A percentile compares a stretch with the other conserved stretches of the same genome.
These are phyloP conservation scores for Schwanniomyces vanrijiae DNA, from an alignment of 805 yeast genomes.

Conservation along the genomic window DNA sequence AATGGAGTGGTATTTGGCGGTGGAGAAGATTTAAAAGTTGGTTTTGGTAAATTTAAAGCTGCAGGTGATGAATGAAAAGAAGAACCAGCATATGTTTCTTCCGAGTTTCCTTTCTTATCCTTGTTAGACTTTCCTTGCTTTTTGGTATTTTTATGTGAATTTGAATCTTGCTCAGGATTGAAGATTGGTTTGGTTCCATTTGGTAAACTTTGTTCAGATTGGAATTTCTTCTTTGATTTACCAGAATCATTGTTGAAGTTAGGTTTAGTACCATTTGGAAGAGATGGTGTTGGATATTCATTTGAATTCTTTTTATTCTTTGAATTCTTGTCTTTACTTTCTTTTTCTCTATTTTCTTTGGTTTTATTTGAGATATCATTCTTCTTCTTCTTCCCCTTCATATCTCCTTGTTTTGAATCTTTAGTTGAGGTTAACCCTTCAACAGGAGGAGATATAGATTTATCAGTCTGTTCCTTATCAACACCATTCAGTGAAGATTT, in stretches of 20 bases:
- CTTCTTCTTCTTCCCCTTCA: conserved; percentile 3
- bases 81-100: conserved; percentile 53
- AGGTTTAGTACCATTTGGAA: conserved; percentile 33
- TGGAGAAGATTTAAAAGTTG: conserved; percentile 43
- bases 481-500: neutral
- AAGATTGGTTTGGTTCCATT: conserved; percentile 29
- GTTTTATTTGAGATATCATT: conserved; percentile 1
- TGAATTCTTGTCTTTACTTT: conserved; percentile 2
- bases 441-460: neutral
- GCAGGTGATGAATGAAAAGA: conserved; percentile 58
- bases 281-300: conserved; percentile 10
- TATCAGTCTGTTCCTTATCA: neutral
- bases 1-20: conserved; percentile 10
- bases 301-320: conserved; percentile 5
- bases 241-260: conserved; percentile 18
- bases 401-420: neutral
- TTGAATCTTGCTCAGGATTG: conserved; percentile 4
- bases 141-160: conserved; percentile 5
- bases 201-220: conserved; percentile 18
- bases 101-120: conserved; percentile 11
- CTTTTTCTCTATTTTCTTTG: conserved; percentile 1
- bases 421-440: neutral
- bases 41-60: conserved; percentile 55
- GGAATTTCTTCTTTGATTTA: conserved; percentile 8
- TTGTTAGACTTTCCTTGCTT: conserved; percentile 16